phyloP scores from a whole-genome alignment of 148 eudicot genomes.

The Dianthus caryophyllus region DNA sequence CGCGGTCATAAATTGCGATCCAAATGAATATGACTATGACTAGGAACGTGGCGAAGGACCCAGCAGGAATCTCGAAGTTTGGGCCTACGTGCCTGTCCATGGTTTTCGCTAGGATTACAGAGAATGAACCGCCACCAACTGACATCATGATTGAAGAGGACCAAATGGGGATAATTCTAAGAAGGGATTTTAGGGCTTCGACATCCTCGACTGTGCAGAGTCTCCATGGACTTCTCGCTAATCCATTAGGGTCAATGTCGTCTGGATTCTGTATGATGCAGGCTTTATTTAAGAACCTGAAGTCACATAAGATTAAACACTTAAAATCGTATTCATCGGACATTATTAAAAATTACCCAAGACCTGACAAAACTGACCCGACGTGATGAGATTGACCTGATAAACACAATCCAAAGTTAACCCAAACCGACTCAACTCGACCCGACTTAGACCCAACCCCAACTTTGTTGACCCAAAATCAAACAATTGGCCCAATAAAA shows the following conservation, averaged over 20 bases:
- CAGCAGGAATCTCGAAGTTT: conserved; percentile 68
- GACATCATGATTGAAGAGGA: conserved; percentile 63
- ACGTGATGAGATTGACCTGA: no score
- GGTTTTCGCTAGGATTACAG: conserved; percentile 49
- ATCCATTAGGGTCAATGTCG: conserved; percentile 42
- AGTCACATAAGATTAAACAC: not conserved
- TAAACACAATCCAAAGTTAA: no score
- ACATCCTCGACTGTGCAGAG: conserved; percentile 68
- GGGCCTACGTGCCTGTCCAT: conserved; percentile 69
- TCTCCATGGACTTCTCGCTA: conserved; percentile 45
- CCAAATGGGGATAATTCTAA: conserved; percentile 71
- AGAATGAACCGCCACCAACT: conserved; percentile 49
- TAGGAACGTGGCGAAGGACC: conserved; percentile 55
- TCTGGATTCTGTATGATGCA: conserved; percentile 48
- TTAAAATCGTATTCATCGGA: not conserved
- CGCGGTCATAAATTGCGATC: conserved; percentile 64
- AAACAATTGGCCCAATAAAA: no score
- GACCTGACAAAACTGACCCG: no score
- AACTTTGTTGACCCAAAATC: no score
- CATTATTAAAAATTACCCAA: not conserved
- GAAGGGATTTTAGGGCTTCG: conserved; percentile 63
- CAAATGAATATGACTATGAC: conserved; percentile 52
- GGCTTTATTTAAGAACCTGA: conserved; percentile 70
- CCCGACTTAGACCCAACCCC: no score
- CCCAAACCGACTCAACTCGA: no score